Conservation (phyloP, 768 basidiomycete species). For the Rhodosporidiobolus odoratus region DNA sequence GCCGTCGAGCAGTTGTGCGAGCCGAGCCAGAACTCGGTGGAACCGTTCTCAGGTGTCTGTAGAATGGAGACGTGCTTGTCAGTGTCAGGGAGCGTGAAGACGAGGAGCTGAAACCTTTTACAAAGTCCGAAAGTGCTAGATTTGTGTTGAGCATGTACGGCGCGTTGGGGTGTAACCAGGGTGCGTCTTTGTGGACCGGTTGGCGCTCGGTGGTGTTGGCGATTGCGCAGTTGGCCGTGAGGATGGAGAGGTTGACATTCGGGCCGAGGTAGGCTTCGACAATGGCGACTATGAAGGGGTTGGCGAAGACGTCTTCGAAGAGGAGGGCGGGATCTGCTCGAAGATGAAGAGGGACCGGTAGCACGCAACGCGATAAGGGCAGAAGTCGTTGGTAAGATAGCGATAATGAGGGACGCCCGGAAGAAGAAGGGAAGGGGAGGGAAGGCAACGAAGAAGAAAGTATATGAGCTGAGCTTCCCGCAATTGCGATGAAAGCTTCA, state of each 20-base stretch:
- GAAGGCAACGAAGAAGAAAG: too few relatives aligned
- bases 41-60: conserved; percentile 19
- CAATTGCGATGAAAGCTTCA: too few relatives aligned
- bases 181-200: conserved; percentile 18
- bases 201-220: conserved; percentile 7
- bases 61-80: too few relatives aligned
- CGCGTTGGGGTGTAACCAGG: conserved; percentile 9
- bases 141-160: conserved; percentile 6
- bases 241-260: not conserved
- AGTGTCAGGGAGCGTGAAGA: not conserved
- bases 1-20: not conserved
- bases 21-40: conserved; percentile 11
- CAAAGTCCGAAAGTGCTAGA: not conserved
- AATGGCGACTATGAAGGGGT: not conserved
- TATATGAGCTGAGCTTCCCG: too few relatives aligned
- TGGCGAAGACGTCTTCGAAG: conserved; percentile 9
- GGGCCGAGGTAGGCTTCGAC: conserved; percentile 14
- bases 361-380: too few relatives aligned
- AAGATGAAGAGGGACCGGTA: too few relatives aligned
- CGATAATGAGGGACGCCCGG: too few relatives aligned
- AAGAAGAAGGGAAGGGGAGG: too few relatives aligned
- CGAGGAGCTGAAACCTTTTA: not conserved
- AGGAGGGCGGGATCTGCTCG: not conserved
- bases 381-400: too few relatives aligned
- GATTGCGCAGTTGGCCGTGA: conserved; percentile 24